Base-by-base conservation (phyloP, 139 green algal genomes). In the Desmodesmus armatus region DNA sequence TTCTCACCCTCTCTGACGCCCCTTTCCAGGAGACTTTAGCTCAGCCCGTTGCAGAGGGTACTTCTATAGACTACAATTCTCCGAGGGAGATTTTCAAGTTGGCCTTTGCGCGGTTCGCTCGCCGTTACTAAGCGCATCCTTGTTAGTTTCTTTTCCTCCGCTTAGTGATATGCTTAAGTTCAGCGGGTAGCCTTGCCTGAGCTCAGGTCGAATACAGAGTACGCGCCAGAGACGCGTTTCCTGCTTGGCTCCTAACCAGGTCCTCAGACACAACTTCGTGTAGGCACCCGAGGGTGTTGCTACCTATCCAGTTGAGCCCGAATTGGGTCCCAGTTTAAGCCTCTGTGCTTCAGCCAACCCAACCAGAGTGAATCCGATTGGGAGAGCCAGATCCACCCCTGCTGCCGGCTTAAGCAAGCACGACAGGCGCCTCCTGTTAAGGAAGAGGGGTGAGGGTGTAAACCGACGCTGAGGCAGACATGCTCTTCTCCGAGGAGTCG, bases 121-220 rank as follows among this genome's bases (percentile, higher is more conserved):
- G 93, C 93, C 94, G 94, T 93, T 97, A 97, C 94, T 97, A 96
- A 87, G 93, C 92, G 93, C 94, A 98, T 97, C 94, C 89, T 96
- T 74, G 92, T 98, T 98, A 96, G 90, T 96, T 97, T 97, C 91
- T 98, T 96, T 96, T 98, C 95, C 95, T 96, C 94, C 91, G 95
- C 93, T 95, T 96, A 98, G 91, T 96, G 93, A 98, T 96, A 97
- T 98, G 95, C 93, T 98, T 96, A 96, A 97, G 91, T 97, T 98
- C 94, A 93, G 93, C 94, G 92, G 94, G 94, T 98, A 92, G 73
- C 92, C 93, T 96, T 95, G 92, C 91, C 93, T 98, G 94, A 98
- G 87, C 92, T 97, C 90, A 97, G 93, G 92, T 95, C 92, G 90
- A 95, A 93, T 87, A 40, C 31, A 47, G 53, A 37, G 66, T 47